Evolutionary conservation across 495 filamentous ascomycete genomes (phyloP), one percentile per base, ranked within the genome.

Genomic region (Acidiella bohemica): DNA sequence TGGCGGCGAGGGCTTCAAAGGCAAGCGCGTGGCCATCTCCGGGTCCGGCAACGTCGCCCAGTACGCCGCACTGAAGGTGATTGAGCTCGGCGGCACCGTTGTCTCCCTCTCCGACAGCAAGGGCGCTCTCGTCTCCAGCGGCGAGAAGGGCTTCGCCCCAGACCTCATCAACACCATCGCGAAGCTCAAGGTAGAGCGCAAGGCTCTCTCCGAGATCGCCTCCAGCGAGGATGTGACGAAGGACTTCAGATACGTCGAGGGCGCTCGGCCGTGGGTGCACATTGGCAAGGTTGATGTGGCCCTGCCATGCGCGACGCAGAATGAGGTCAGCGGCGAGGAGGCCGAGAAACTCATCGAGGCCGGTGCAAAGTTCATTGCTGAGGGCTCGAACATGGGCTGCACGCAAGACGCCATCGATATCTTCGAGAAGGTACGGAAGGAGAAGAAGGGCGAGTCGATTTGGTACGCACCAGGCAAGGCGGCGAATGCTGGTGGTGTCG

Each of bases 381-480:
- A 97, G 66, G 90, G 90, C 19, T 87, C 80, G 65, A 97, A 97
- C 71, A 97, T 97, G 88, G 90, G 90, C 39, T 95, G 84, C 68
- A 93, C 87, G 33, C 86, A 88, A 66, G 85, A 80, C 44, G 90
- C 90, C 49, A 95, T 97, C 62, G 77, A 93, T 51, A 70, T 82
- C 46, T 97, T 95, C 62, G 90, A 97, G 73, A 79, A 74, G 20
- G 61, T 75, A 60, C 74, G 90, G 38, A 73, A 73, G 52, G 68
- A 67, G 52, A 79, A 81, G 64, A 67, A 73, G 58, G 75, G 72
- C 36, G 65, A 69, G 9, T 76, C 81, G 50, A 81, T 93, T 59
- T 97, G 90, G 90, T 97, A 96, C 62, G 90, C 78, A 11, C 90
- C 51, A 61, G 62, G 62, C 48, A 88, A 88, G 73, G 90, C 90